phyloP scores from a whole-genome alignment of 306 rosid genomes.

The Prunus dulcis region DNA sequence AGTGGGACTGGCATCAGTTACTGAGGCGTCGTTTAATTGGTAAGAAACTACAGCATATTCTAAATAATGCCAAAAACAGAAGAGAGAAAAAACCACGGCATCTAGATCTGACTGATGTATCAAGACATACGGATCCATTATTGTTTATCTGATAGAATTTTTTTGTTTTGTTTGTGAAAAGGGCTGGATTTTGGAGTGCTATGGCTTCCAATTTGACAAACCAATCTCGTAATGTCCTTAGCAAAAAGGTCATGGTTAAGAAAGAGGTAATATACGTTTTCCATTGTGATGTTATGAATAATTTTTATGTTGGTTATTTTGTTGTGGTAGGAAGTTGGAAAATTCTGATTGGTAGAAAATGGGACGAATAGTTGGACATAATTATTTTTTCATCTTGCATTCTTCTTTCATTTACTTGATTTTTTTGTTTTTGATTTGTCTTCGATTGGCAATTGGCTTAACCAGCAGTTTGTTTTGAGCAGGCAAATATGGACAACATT shows the following conservation, averaged over 20 bases:
- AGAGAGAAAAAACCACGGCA: too few relatives aligned
- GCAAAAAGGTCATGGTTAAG: conserved; percentile 93
- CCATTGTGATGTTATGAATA: conserved; percentile 9
- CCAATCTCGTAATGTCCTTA: conserved; percentile 96
- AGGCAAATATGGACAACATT: conserved; percentile 90
- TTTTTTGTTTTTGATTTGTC: neutral
- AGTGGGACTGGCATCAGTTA: too few relatives aligned
- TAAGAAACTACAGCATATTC: too few relatives aligned
- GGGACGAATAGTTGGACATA: neutral
- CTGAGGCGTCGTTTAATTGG: too few relatives aligned
- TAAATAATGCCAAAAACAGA: too few relatives aligned
- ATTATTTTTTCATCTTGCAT: conserved; percentile 7
- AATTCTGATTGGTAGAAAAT: neutral
- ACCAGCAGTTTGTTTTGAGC: conserved; percentile 35
- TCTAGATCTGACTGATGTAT: too few relatives aligned
- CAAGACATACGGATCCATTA: too few relatives aligned
- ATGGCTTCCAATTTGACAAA: conserved; percentile 97
- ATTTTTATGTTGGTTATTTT: conserved; percentile 2
- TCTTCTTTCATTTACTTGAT: neutral
- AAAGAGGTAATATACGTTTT: conserved; percentile 44
- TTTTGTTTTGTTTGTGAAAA: conserved; percentile 19
- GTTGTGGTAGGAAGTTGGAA: conserved; percentile 3
- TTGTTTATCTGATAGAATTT: too few relatives aligned
- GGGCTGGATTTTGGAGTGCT: conserved; percentile 97
- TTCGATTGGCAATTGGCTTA: conserved; percentile 12